Evolutionary conservation across 164 flowering plant species (phyloP), one percentile per base, ranked within the genome.

Genomic region (Kalanchoe fedtschenkoi): DNA sequence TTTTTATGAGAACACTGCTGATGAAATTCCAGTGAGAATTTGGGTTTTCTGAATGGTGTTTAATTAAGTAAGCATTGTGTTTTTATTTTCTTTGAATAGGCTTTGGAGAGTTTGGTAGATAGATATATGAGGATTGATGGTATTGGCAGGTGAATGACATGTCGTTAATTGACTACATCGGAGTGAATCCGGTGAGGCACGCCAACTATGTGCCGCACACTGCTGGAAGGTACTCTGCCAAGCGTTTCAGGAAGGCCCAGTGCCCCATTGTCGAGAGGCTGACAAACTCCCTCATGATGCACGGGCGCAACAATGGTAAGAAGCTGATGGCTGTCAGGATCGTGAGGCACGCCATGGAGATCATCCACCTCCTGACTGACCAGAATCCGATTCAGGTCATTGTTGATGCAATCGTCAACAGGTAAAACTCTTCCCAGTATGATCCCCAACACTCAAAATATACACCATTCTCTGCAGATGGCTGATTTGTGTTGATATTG

Each of bases 351-450:
- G 60, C 60, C 9, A 56, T 56, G 60, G 60, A 56, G 34, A 56
- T 56, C 35, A 56, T 56, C 7, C 60, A 56, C 33, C 60, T 56
- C 34, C 24, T 56, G 19, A 56, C 60, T 56, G 60, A 56, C 21
- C 60, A 29, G 35, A 56, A 56, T 13, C 60, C 60, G 14, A 56
- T 30, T 30, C 60, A 56, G 13, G 60, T 56, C n/a, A 56, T 56
- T 56, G 60, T 56, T 30, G 60, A 56, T 56, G 60, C 60, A 34
- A 56, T 56, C 17, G 60, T 56, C 60, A 56, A 56, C 60, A 56
- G 60, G 60, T 56, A 56, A 10, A 29, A 6, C 14, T 56, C 6
- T 3, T 42, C 1, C 1, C n/a, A n/a, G n/a, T n/a, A n/a, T n/a
- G n/a, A n/a, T n/a, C n/a, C n/a, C n/a, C n/a, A n/a, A n/a, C n/a